Percentiles rank a stretch among this genome's conserved stretches.
phyloP scores from a whole-genome alignment of 192 early-diverging fungal species.

The Mortierella alpina region DNA sequence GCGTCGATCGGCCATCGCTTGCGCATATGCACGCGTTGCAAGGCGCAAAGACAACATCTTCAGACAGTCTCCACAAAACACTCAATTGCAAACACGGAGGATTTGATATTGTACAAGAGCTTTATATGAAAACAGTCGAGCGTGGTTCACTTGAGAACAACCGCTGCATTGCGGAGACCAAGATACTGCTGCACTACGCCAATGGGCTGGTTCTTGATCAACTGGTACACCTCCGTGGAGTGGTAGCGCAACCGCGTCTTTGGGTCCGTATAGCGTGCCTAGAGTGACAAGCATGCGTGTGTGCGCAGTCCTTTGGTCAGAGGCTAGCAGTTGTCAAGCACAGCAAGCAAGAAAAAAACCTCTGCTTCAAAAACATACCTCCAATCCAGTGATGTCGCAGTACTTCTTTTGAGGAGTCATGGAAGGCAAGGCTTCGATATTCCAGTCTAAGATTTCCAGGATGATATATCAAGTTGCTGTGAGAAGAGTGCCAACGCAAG shows the following conservation, averaged over 20 bases:
- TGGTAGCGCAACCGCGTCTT: constrained; percentile 87
- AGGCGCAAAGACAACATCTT: too few species aligned
- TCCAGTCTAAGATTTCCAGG: constrained; percentile 67
- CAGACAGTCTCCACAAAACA: too few species aligned
- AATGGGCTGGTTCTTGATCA: constrained; percentile 77
- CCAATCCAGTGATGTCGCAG: constrained; percentile 91
- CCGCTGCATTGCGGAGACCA: constrained; percentile 80
- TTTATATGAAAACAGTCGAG: not conserved
- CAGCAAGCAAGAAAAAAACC: too few species aligned
- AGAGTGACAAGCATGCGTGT: too few species aligned
- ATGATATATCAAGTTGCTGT: not conserved
- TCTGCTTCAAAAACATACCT: constrained; percentile 51
- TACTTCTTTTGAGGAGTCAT: constrained; percentile 88
- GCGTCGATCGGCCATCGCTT: too few species aligned
- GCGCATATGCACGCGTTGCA: too few species aligned
- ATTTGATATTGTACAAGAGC: not conserved
- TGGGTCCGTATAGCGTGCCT: constrained; percentile 88
- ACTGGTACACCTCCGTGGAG: constrained; percentile 83
- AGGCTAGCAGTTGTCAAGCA: not conserved
- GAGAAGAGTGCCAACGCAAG: not conserved
- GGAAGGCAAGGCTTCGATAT: constrained; percentile 87
- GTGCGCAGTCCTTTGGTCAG: not conserved
- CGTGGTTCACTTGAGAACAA: constrained; percentile 67
- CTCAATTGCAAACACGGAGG: too few species aligned
- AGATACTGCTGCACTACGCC: constrained; percentile 85